phyloP scores from a whole-genome alignment of 2,329 filamentous ascomycete species.

The Rhinocladiella mackenziei region DNA sequence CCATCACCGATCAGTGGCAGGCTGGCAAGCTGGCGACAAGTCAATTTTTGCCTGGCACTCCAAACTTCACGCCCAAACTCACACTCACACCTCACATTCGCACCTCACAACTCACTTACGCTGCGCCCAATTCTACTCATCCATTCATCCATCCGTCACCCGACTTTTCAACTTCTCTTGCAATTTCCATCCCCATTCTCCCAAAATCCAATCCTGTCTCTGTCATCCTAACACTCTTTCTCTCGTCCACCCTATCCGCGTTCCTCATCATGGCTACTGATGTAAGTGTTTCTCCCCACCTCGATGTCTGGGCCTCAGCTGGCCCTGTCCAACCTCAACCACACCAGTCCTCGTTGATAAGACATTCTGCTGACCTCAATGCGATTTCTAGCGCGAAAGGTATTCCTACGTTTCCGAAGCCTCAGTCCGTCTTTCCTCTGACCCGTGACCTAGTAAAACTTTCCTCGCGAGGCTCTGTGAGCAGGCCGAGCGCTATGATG shows the following conservation, averaged over 20 bases:
- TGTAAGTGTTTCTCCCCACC: constrained; percentile 45
- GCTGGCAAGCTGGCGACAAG: too few relatives aligned
- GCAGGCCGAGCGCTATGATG: constrained; percentile 99
- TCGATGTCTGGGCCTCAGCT: constrained; percentile 16
- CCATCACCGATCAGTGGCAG: too few relatives aligned
- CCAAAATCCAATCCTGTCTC: constrained; percentile 18
- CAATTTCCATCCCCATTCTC: constrained; percentile 22
- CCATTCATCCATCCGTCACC: too few relatives aligned
- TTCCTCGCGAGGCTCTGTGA: constrained; percentile 99
- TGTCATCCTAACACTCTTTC: constrained; percentile 40
- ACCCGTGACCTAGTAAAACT: constrained; percentile 72
- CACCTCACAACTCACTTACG: too few relatives aligned
- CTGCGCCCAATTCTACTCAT: too few relatives aligned
- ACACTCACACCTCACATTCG: too few relatives aligned
- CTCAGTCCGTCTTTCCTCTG: constrained; percentile 33
- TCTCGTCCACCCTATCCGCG: constrained; percentile 12
- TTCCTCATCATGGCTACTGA: constrained; percentile 57
- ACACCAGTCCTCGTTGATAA: constrained; percentile 38
- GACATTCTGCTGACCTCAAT: constrained; percentile 37
- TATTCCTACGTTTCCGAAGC: constrained; percentile 41
- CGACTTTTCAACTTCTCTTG: constrained; percentile 26
- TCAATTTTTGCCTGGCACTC: too few relatives aligned
- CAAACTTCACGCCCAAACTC: too few relatives aligned
- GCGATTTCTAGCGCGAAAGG: constrained; percentile 61
- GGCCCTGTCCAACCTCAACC: constrained; percentile 34